Percentiles rank a stretch among this genome's conserved stretches.
Evolutionary conservation across 2,329 filamentous ascomycete species (phyloP).

Genomic region (Hypoxylon sp.): DNA sequence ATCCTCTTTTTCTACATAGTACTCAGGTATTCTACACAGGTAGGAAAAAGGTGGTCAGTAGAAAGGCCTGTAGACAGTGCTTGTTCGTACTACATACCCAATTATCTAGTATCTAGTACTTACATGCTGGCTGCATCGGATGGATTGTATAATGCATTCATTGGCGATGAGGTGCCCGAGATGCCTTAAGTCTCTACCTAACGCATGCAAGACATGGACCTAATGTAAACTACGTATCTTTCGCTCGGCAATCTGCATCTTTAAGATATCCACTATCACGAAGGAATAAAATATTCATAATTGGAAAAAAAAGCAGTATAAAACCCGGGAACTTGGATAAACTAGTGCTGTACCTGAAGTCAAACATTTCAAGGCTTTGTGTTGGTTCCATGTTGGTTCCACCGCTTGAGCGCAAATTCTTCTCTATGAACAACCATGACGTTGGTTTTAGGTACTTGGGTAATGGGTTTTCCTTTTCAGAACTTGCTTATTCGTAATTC

Average conservation of each 20-base stretch:
- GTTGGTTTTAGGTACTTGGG: background rate
- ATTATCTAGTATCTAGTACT: background rate
- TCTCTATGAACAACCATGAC: background rate
- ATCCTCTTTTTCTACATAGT: background rate
- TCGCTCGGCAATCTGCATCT: conserved; percentile 31
- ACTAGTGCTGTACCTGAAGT: background rate
- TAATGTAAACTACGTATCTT: conserved; percentile 10
- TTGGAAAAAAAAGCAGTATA: background rate
- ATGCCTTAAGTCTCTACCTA: conserved; percentile 10
- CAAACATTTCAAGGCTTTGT: background rate
- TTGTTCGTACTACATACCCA: background rate
- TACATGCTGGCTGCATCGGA: conserved; percentile 21
- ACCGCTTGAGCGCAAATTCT: background rate
- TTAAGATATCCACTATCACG: conserved; percentile 4
- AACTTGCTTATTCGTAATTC: background rate
- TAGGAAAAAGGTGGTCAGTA: too few relatives aligned
- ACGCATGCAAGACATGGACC: background rate
- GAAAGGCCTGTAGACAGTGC: background rate
- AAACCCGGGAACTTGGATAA: background rate
- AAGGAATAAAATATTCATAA: background rate
- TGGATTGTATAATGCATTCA: conserved; percentile 14
- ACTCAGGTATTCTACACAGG: too few relatives aligned
- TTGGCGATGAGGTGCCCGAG: conserved; percentile 16
- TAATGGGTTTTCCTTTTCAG: background rate
- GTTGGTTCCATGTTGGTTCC: conserved; percentile 8